Percentiles rank a stretch among this genome's conserved stretches.
phyloP scores from a whole-genome alignment of 768 basidiomycete species.

The Scleroderma citrinum region DNA sequence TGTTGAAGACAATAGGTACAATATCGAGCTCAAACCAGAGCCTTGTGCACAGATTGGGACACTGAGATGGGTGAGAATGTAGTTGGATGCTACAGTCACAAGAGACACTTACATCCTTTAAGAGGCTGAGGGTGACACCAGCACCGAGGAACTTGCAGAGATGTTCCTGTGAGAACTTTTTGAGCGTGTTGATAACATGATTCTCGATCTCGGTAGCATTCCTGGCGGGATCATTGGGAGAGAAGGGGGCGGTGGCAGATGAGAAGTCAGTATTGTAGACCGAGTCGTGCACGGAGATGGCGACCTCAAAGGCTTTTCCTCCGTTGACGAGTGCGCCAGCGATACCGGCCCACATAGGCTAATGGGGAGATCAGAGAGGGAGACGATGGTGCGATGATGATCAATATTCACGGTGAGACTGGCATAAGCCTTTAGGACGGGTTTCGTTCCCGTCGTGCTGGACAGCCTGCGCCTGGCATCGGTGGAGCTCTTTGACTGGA shows the following conservation, averaged over 20 bases:
- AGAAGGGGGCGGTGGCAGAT: constrained; percentile 50
- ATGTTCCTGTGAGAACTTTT: constrained; percentile 70
- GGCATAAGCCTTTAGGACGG: constrained; percentile 51
- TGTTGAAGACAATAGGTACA: constrained; percentile 81
- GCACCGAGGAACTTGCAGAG: constrained; percentile 84
- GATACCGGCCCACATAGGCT: constrained; percentile 89
- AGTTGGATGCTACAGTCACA: constrained; percentile 4
- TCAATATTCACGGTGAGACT: constrained; percentile 55
- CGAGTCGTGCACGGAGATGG: constrained; percentile 77
- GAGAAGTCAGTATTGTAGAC: constrained; percentile 80
- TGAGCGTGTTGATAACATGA: constrained; percentile 57
- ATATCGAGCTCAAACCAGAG: constrained; percentile 82
- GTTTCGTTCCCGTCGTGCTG: constrained; percentile 44
- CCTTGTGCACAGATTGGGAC: constrained; percentile 78
- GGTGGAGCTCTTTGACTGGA: constrained; percentile 59
- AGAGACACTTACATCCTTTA: constrained; percentile 50
- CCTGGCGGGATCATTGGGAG: constrained; percentile 43
- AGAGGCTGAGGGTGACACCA: constrained; percentile 65
- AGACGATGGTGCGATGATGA: neutral
- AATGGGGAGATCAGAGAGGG: constrained; percentile 12
- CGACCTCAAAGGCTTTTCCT: constrained; percentile 60
- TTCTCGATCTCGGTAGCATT: constrained; percentile 58
- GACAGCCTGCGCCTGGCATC: constrained; percentile 67
- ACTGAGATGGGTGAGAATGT: constrained; percentile 34
- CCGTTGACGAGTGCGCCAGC: constrained; percentile 58